Evolutionary conservation across 2,329 filamentous ascomycete genomes (phyloP).

Genomic region (Cercospora sp.): DNA sequence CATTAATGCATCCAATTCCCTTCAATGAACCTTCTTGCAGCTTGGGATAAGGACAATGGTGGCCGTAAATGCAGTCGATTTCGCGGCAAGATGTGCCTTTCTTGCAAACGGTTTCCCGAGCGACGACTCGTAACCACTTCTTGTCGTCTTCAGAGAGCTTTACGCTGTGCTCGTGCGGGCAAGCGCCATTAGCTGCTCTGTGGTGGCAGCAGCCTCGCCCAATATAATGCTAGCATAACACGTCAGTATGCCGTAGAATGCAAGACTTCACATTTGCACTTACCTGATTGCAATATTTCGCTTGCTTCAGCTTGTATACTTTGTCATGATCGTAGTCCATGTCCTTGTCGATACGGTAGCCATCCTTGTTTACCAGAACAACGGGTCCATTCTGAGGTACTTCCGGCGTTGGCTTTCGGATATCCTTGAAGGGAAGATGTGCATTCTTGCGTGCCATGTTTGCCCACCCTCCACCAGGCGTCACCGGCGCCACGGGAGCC

Average conservation of each 20-base stretch:
- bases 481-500: conserved; percentile 4
- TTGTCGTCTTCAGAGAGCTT: conserved; percentile 56
- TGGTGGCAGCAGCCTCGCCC: conserved; percentile 58
- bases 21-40: conserved; percentile 44
- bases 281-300: conserved; percentile 62
- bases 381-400: conserved; percentile 19
- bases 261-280: background rate
- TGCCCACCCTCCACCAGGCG: conserved; percentile 22
- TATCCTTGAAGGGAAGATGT: conserved; percentile 26
- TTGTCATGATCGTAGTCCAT: conserved; percentile 56
- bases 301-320: conserved; percentile 59
- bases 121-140: conserved; percentile 57
- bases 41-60: conserved; percentile 58
- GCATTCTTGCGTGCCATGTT: conserved; percentile 25
- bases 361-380: conserved; percentile 59
- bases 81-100: conserved; percentile 60
- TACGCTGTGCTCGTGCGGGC: conserved; percentile 58
- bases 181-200: conserved; percentile 48
- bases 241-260: background rate
- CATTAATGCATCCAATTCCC: conserved; percentile 59
- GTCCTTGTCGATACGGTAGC: conserved; percentile 59
- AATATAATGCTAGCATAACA: conserved; percentile 49
- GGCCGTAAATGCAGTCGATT: conserved; percentile 62
- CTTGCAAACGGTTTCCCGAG: conserved; percentile 63
- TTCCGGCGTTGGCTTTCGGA: conserved; percentile 19